These are phyloP conservation scores for Helicostylum pulchrum DNA, from an alignment of 192 early-diverging fungal genomes.

Conservation along the genomic window DNA sequence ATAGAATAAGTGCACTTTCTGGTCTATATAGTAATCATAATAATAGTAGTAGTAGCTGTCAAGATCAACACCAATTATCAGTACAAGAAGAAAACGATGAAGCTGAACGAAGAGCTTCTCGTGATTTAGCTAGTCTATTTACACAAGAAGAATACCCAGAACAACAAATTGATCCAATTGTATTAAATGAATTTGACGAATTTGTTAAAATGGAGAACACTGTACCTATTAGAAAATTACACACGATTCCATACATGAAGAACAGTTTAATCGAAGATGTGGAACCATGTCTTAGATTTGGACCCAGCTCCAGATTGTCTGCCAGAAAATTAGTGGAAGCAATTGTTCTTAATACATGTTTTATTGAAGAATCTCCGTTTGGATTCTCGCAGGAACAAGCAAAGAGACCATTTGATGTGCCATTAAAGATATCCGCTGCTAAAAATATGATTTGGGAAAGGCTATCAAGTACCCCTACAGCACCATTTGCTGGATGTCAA, in stretches of 20 bases:
- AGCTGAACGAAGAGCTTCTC: conserved; percentile 30
- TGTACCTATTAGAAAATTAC: conserved; percentile 68
- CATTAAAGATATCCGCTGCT: conserved; percentile 48
- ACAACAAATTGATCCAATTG: conserved; percentile 62
- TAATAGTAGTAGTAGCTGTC: conserved; percentile 49
- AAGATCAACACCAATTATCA: conserved; percentile 49
- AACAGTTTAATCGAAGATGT: conserved; percentile 88
- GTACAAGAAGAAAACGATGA: not conserved
- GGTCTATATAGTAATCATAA: too few relatives aligned
- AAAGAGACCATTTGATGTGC: conserved; percentile 35
- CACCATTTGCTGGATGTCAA: conserved; percentile 44
- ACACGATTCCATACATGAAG: conserved; percentile 79
- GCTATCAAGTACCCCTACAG: conserved; percentile 30
- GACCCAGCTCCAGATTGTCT: conserved; percentile 82
- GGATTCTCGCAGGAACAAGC: conserved; percentile 48
- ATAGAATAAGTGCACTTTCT: conserved; percentile 35
- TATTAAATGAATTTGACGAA: conserved; percentile 86
- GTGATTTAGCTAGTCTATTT: conserved; percentile 12
- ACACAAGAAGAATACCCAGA: conserved; percentile 16
- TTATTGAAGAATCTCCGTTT: conserved; percentile 75
- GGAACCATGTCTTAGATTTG: conserved; percentile 90
- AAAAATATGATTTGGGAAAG: conserved; percentile 55
- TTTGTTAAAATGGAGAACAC: conserved; percentile 68
- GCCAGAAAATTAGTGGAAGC: conserved; percentile 86
- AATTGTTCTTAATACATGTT: conserved; percentile 78